Base-by-base conservation (phyloP, 2,329 filamentous ascomycete species). In the Xylariaceae sp. region DNA sequence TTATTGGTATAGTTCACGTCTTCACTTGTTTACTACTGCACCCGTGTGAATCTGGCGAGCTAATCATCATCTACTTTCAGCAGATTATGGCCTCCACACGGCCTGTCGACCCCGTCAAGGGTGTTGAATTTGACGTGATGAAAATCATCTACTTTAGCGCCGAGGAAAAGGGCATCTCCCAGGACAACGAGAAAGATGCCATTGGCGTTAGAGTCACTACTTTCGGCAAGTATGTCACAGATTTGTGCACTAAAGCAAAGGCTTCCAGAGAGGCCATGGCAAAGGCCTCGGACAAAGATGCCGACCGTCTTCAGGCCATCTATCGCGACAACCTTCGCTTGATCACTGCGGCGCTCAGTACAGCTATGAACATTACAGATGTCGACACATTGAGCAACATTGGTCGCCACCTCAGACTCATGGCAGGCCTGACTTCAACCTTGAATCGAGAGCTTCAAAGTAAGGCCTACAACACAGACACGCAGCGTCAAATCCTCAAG, bases 311-410 rank as follows among this genome's bases (percentile, higher is more conserved):
- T 13, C 79, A 76, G 62, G 70, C 73, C 6, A 72, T 74, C 7
- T 74, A 79, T 4, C 75, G 76, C 2, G 67, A 72, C 55, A 79
- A 79, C 64, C 77, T 80, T 59, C 76, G 81, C 45, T 74, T 78
- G 3, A 73, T 86, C 4, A 78, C 76, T 62, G 72, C 76, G 55
- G 79, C 81, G 1, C 74, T 85, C 51, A 78, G 85, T 62, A 77
- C 80, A 9, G 82, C 81, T 1, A 76, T 82, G 55, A 75, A 78
- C 23, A 78, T 79, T 71, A 83, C 82, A 10, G 81, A 85, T 67
- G 76, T 78, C 50, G 76, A 78, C 18, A 80, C 85, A 11, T 71
- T 86, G 45, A 80, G 82, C 65, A 84, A 85, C 57, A 74, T 86
- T 42, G 82, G 83, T 7, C 78, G 78, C 11, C 81, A 86, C 66